These are phyloP conservation scores for Phytophthora nicotianae DNA, from an alignment of 352 stramenopile species.

Conservation along the genomic window DNA sequence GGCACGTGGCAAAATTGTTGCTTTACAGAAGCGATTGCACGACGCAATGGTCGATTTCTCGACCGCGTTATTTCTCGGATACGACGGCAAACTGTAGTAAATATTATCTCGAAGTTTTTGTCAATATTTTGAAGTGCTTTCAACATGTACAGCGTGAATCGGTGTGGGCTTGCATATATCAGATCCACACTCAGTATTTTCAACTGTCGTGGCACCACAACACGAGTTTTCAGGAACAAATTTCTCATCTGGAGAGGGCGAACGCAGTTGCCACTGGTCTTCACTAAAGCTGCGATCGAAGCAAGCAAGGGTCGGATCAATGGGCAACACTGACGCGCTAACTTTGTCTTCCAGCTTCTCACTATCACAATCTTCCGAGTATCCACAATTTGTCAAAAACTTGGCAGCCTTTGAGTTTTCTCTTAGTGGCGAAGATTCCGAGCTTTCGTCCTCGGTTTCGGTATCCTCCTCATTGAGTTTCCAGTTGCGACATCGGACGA, in stretches of 20 bases:
- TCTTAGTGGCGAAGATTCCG: conserved; percentile 8
- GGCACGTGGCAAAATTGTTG: conserved; percentile 66
- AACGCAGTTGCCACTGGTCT: conserved; percentile 32
- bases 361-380: neutral
- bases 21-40: conserved; percentile 73
- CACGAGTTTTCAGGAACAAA: conserved; percentile 21
- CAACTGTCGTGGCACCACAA: conserved; percentile 1
- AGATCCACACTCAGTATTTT: conserved; percentile 1
- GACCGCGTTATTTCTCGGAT: conserved; percentile 71
- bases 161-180: neutral
- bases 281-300: conserved; percentile 19
- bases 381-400: conserved; percentile 7
- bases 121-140: conserved; percentile 2
- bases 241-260: conserved; percentile 19
- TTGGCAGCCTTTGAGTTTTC: neutral
- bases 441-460: conserved; percentile 31
- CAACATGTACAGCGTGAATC: neutral
- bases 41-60: conserved; percentile 86
- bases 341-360: conserved; percentile 17
- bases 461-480: conserved; percentile 26
- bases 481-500: conserved; percentile 29
- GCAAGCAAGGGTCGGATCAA: conserved; percentile 26
- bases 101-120: conserved; percentile 19
- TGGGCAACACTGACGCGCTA: conserved; percentile 12
- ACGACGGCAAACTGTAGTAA: conserved; percentile 68